Evolutionary conservation across 2,329 filamentous ascomycete species (phyloP), one percentile per base, ranked within the genome.

Genomic region (Rosellinia necatrix): DNA sequence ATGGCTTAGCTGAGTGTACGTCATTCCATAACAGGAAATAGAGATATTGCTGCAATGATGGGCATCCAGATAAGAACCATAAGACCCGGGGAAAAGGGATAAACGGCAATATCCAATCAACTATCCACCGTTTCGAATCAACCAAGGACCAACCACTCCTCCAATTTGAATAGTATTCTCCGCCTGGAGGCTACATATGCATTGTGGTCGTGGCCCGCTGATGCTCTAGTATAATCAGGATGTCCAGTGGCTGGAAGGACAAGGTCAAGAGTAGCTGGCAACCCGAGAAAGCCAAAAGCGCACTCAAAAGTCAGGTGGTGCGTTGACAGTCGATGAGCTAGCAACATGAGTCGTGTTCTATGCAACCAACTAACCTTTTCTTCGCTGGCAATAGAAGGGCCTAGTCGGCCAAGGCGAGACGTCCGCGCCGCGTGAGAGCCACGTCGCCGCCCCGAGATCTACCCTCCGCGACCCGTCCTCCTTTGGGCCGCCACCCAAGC

Each of bases 401-500:
- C 69, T 82, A 24, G 64, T 82, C 13, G 74, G 76, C 38, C 75
- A 78, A 19, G 72, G 70, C 48, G 72, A 74, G 17, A 62, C 59
- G 3, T 46, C 65, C 17, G 58, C 60, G 12, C 12, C 64, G 24
- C 65, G 70, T 13, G 60, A 63, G 10, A 58, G 65, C 19, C 64
- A 72, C 52, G 76, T 78, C 62, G 71, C 74, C 40, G 74, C 82
- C 27, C 91, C 92, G 1, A 75, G 96, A 38, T 79, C 85, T 7
- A 79, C 84, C 3, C 80, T 96, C 25, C 86, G 85, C 69, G 91
- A 96, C 69, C 92, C 91, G 1, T 72, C 83, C 1, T 82, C 85
- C 13, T 96, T 96, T 70, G 91, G 84, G 2, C 90, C 91, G 21
- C 92, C 92, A 22, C 92, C 92, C 0, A 92, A 84, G 66, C 88